phyloP scores from a whole-genome alignment of 345 rosid genomes.

The Erysimum cheiranthoides region DNA sequence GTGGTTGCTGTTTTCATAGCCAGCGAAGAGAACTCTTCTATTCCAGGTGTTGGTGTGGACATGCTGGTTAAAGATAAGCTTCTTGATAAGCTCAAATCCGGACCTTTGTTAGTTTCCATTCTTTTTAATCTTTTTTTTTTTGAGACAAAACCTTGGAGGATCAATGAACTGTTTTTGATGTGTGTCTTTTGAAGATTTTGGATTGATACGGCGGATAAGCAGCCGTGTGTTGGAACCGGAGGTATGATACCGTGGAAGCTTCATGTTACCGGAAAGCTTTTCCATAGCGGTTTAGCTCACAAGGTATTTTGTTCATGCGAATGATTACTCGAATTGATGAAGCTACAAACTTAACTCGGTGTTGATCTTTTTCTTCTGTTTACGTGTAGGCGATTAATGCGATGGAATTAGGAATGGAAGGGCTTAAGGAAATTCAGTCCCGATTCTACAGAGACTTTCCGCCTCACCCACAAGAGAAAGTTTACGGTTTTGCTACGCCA shows the following conservation, averaged over 20 bases:
- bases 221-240: conserved; percentile 98
- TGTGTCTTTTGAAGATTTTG: conserved; percentile 63
- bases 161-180: neutral
- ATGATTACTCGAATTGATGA: conserved; percentile 21
- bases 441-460: conserved; percentile 92
- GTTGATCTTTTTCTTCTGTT: conserved; percentile 8
- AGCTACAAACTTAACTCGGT: conserved; percentile 15
- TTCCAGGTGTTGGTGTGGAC: conserved; percentile 91
- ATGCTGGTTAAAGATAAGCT: conserved; percentile 78
- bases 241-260: conserved; percentile 99
- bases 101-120: conserved; percentile 73
- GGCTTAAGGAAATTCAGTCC: conserved; percentile 74
- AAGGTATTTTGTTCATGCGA: conserved; percentile 56
- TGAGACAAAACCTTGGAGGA: neutral
- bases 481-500: conserved; percentile 92
- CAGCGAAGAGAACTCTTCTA: conserved; percentile 86
- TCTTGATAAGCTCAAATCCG: conserved; percentile 86
- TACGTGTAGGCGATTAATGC: conserved; percentile 82
- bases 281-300: conserved; percentile 95
- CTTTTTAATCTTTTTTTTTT: neutral
- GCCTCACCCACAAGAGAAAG: conserved; percentile 74
- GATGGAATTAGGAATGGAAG: conserved; percentile 92
- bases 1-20: conserved; percentile 96
- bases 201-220: conserved; percentile 99
- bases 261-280: conserved; percentile 87